Conservation (phyloP, 208 protist genomes). For the Leishmania mexicana region DNA sequence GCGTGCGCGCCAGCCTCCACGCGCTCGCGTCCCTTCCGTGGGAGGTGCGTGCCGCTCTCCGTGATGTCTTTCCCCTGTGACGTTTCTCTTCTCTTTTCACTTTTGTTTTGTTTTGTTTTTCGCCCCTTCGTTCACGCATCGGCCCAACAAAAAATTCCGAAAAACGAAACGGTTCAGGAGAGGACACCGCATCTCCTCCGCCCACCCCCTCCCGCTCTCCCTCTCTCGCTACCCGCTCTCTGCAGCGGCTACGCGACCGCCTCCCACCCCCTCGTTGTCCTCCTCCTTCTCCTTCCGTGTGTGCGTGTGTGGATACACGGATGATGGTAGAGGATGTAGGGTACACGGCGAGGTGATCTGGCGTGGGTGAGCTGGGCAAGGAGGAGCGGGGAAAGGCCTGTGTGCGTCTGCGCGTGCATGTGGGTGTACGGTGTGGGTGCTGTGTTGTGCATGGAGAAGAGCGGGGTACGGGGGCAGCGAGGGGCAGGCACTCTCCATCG, state of each 20-base stretch:
- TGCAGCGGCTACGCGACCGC: background rate
- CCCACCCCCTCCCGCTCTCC: too few species aligned
- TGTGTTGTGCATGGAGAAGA: background rate
- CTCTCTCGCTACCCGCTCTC: background rate
- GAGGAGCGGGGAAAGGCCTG: background rate
- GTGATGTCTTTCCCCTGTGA: background rate
- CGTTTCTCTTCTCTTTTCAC: background rate
- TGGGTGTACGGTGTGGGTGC: background rate
- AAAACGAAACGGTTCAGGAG: background rate
- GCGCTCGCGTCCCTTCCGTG: background rate
- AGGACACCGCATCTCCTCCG: background rate
- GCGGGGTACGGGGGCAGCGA: background rate
- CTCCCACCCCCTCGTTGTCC: background rate
- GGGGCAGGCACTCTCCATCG: background rate
- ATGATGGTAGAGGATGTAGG: background rate
- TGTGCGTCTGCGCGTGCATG: background rate
- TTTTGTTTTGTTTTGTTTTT: constrained; percentile 13
- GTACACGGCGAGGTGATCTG: background rate
- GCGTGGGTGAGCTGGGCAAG: background rate
- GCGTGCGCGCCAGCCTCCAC: background rate
- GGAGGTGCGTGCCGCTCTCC: background rate
- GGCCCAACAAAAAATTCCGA: background rate
- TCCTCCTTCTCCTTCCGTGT: background rate
- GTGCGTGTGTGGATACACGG: background rate
- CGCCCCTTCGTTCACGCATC: constrained; percentile 12